Conservation (phyloP, 805 yeast genomes). For the Hanseniaspora clermontiae region DNA sequence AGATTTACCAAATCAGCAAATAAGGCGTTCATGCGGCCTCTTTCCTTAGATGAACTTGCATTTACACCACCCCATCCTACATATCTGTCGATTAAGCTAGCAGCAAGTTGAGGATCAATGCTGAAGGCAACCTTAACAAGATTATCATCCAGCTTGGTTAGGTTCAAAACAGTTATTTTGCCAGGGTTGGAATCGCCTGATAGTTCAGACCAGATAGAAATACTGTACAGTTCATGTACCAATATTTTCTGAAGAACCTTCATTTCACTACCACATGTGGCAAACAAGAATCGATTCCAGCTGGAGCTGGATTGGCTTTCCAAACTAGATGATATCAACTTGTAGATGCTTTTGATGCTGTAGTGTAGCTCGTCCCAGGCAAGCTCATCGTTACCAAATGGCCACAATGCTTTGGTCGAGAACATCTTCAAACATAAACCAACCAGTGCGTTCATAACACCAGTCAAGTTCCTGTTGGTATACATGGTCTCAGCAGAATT, state of each 20-base stretch:
- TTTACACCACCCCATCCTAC: conserved; percentile 20
- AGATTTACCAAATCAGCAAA: neutral
- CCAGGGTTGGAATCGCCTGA: conserved; percentile 16
- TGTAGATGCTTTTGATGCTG: neutral
- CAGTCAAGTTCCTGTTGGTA: neutral
- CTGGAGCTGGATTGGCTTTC: neutral
- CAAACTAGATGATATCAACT: neutral
- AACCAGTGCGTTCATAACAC: conserved; percentile 31
- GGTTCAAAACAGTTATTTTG: conserved; percentile 20
- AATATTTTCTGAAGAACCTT: conserved; percentile 49
- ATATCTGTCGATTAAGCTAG: conserved; percentile 53
- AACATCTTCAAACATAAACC: conserved; percentile 76
- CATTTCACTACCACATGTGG: conserved; percentile 36
- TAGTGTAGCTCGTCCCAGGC: conserved; percentile 23
- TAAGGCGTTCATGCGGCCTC: neutral
- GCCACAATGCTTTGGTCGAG: conserved; percentile 46
- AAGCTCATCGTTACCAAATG: conserved; percentile 72
- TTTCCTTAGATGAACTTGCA: conserved; percentile 3
- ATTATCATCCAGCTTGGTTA: conserved; percentile 28
- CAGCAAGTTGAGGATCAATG: conserved; percentile 60
- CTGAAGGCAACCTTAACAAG: conserved; percentile 46
- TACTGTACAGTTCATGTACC: conserved; percentile 58
- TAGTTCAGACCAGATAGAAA: conserved; percentile 63
- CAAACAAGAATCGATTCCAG: neutral
- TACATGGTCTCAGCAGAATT: neutral